Evolutionary conservation across 2,329 filamentous ascomycete species (phyloP), one percentile per base, ranked within the genome.

Genomic region (Madurella mycetomatis): DNA sequence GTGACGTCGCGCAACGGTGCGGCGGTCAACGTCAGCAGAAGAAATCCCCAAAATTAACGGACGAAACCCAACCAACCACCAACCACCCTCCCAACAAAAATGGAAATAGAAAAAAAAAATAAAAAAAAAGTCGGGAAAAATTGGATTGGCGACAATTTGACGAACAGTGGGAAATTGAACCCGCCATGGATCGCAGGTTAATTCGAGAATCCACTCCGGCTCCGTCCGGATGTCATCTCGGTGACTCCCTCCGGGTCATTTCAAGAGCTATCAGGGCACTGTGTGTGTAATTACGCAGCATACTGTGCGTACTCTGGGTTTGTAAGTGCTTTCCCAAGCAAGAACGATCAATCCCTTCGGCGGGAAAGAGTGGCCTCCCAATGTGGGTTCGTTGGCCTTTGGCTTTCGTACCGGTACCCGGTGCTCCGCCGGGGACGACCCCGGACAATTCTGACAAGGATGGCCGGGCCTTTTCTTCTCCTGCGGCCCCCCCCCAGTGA

Each of bases 191-290:
- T 19, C 32, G 16, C 40, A 51, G 52, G 53, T 40, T 42, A 30
- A 41, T 45, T 54, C 55, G 50, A 55, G 55, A 51, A 40, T 18
- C 51, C 51, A 53, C 49, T 56, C 52, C 46, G 55, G 56, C 17
- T 41, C 43, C 54, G 46, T 41, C 47, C 47, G 54, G 53, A 50
- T 55, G 54, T 57, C 54, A 60, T 56, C 55, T 60, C 56, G 58
- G 58, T 49, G 54, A 57, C 58, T 57, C 54, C 54, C 57, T 15
- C 42, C 25, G 25, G 25, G 4, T 25, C 25, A 3, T 25, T 25
- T 7, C 4, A 25, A 25, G 25, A 25, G 25, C 32, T 41, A n/a
- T 32, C 37, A 51, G 42, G 49, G 53, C n/a, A 32, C 46, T 41
- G 30, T 43, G 18, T 30, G 41, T 18, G 9, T 13, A 25, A 5